Base-by-base conservation (phyloP, 352 stramenopile genomes). In the Phytophthora cajani region DNA sequence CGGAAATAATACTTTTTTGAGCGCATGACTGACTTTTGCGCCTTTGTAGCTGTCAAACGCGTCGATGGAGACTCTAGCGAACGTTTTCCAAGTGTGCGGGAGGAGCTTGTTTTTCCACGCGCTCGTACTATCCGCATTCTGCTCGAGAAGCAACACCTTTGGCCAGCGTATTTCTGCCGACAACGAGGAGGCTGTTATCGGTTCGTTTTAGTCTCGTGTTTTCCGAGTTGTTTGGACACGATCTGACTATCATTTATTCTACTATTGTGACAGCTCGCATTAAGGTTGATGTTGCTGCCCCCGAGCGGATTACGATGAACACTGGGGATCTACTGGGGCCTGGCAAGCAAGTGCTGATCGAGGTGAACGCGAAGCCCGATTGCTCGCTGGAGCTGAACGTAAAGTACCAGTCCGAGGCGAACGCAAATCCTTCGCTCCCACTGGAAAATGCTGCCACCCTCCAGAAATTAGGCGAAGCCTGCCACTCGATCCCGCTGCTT, bases 81-180 rank as follows among this genome's bases (percentile, higher is more conserved):
- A 76, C 23, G 82, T 95, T 50, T 74, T 96, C n/a, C 79, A 92
- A 72, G 85, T 96, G 40, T 92, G 84, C 57, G 87, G 87, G 2
- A 80, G 93, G 62, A 96, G 87, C 66, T 64, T 96, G n/a, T 91
- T 95, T 52, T 96, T 96, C 74, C 87, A 96, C 58, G 90, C 87
- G 21, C 71, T 94, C 9, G 59, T 96, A 21, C 71, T 94, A 5
- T 93, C 86, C 21, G 83, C 79, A 1, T 96, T 96, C 59, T 84
- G 74, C 56, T 89, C 82, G 10, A 85, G 78, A 67, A 90, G 79
- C 56, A 93, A 85, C 50, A 81, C 77, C 1, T 95, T 94, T 76
- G 89, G 89, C 4, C 81, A 82, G 30, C 79, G 82, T 2, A 84
- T 92, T 27, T 53, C 77, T 17, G 77, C 74, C 8, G 87, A 93